Percentiles rank a stretch among this genome's conserved stretches.
Evolutionary conservation across 768 basidiomycete species (phyloP).

Genomic region (Lactarius tabidus): DNA sequence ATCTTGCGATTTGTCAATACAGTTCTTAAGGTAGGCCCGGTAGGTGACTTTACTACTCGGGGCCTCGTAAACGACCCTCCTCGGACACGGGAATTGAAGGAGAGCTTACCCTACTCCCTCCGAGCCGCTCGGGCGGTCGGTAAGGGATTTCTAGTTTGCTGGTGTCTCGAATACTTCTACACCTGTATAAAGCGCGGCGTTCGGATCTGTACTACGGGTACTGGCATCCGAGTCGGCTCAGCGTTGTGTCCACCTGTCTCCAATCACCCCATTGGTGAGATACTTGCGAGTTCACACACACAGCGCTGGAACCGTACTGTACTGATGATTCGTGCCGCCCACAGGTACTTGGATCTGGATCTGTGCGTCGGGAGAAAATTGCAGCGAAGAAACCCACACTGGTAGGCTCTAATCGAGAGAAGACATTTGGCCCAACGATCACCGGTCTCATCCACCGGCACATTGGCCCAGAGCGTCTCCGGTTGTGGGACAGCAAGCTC

Average conservation of each 20-base stretch:
- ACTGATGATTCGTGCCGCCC: slow-evolving; percentile 5
- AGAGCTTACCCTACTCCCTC: slow-evolving; percentile 11
- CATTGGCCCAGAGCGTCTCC: slow-evolving; percentile 38
- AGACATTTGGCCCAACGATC: slow-evolving; percentile 44
- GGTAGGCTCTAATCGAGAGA: slow-evolving; percentile 40
- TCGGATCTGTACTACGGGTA: slow-evolving; percentile 42
- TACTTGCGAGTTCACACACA: background rate
- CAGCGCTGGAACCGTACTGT: background rate
- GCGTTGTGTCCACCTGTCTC: slow-evolving; percentile 41
- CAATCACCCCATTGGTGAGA: slow-evolving; percentile 38
- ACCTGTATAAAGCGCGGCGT: slow-evolving; percentile 43
- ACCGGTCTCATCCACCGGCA: slow-evolving; percentile 38
- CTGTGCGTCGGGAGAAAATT: slow-evolving; percentile 21
- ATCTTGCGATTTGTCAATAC: background rate
- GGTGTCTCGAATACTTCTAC: slow-evolving; percentile 43
- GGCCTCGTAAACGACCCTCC: slow-evolving; percentile 41
- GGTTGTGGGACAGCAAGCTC: slow-evolving; percentile 42
- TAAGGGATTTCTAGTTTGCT: slow-evolving; percentile 33
- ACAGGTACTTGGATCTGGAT: slow-evolving; percentile 45
- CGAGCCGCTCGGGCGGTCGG: background rate
- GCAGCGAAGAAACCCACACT: background rate
- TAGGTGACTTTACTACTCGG: slow-evolving; percentile 42
- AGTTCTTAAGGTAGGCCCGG: background rate
- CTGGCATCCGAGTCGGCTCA: slow-evolving; percentile 44
- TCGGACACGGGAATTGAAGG: slow-evolving; percentile 40